Evolutionary conservation across 208 protist genomes (phyloP).

Genomic region (Leishmania arabica): DNA sequence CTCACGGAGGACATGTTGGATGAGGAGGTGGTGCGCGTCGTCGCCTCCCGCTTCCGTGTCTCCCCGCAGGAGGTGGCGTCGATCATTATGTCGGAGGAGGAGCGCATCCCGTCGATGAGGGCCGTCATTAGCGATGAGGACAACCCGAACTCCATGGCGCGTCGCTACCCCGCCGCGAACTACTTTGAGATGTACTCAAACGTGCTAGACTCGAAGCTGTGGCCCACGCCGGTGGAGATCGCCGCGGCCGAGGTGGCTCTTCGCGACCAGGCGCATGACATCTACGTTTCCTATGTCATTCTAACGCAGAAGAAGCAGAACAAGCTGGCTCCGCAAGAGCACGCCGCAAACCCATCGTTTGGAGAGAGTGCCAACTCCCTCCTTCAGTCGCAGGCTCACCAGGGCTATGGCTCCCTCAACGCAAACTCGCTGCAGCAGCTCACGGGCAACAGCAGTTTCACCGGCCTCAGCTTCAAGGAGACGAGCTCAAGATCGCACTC

Average conservation of each 20-base stretch:
- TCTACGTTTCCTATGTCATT: conserved; percentile 80
- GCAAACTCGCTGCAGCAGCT: conserved; percentile 78
- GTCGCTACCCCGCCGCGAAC: conserved; percentile 55
- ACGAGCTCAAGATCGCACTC: background rate
- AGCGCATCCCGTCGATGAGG: conserved; percentile 51
- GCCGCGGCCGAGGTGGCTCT: conserved; percentile 67
- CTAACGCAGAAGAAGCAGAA: conserved; percentile 69
- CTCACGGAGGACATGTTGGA: conserved; percentile 51
- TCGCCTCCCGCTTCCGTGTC: conserved; percentile 64
- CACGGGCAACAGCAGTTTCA: conserved; percentile 54
- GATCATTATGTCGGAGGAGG: conserved; percentile 62
- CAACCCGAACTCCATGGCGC: conserved; percentile 13
- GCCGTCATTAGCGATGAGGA: conserved; percentile 41
- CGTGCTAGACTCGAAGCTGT: conserved; percentile 81
- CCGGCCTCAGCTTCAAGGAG: conserved; percentile 37
- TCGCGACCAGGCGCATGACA: conserved; percentile 69
- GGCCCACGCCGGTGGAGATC: conserved; percentile 78
- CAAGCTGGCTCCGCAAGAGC: conserved; percentile 46
- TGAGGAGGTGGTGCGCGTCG: conserved; percentile 51
- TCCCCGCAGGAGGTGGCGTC: conserved; percentile 44
- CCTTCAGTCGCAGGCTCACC: conserved; percentile 55
- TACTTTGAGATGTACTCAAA: conserved; percentile 81
- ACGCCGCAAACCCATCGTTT: conserved; percentile 39
- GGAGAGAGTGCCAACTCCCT: conserved; percentile 52
- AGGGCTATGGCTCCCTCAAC: conserved; percentile 87